Base-by-base conservation (phyloP, 176 grass and related monocot species). In the Bromus sterilis region DNA sequence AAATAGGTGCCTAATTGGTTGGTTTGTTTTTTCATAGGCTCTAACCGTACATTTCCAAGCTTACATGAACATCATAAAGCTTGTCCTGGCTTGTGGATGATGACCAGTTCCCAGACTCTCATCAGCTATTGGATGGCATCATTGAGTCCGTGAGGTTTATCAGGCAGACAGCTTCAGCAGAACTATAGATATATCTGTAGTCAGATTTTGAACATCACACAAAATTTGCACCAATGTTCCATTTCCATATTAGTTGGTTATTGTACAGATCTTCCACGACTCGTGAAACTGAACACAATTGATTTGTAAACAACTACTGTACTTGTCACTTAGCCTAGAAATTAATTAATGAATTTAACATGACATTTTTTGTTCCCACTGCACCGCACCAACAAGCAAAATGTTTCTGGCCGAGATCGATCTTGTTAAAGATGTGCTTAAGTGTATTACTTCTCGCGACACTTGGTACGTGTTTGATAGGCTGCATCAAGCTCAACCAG, bases 21-120 rank as follows among this genome's bases (percentile, higher is more conserved):
- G n/a, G n/a, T n/a, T n/a, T n/a, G n/a, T n/a, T n/a, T n/a, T n/a
- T 86, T 11, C 16, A 11, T 61, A 98, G 96, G 96, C 96, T 62
- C 62, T 98, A 6, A 98, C 93, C 1, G 39, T 95, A 51, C 90
- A 98, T 84, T 98, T 89, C 41, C 93, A 95, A 66, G 95, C 90
- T 78, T 98, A 98, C 30, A 67, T 80, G 71, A 80, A 98, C 80
- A 88, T 25, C 9, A 73, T 93, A 84, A 98, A 91, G 76, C 69
- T 95, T 42, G 93, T 95, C 39, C 35, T 98, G 0, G 89, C 90
- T n/a, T 4, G 96, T 95, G 76, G 96, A 98, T 15, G 96, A 98
- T 2, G 82, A 56, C 3, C 82, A 80, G 5, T 89, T 98, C 32
- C 70, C 91, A 26, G 84, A 93, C 78, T 79, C 89, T 31, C 86